These are phyloP conservation scores for Boletus speciosus DNA, from an alignment of 768 basidiomycete species.

Conservation along the genomic window DNA sequence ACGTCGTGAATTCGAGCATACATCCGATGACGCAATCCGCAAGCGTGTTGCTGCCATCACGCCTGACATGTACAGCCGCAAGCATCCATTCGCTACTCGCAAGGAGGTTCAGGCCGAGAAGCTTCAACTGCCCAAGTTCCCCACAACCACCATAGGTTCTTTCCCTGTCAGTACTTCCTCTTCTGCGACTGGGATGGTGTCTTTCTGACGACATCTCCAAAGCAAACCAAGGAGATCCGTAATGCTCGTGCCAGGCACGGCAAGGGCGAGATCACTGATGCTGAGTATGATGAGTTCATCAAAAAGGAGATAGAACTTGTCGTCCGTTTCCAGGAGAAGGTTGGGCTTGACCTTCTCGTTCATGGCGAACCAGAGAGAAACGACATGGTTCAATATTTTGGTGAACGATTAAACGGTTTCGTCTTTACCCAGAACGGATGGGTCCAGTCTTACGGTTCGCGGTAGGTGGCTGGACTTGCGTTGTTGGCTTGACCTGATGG, in stretches of 20 bases:
- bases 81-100: conserved; percentile 84
- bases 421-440: conserved; percentile 98
- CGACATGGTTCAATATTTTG: conserved; percentile 99
- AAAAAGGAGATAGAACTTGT: conserved; percentile 94
- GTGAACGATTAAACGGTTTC: conserved; percentile 91
- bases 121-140: conserved; percentile 92
- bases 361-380: conserved; percentile 99
- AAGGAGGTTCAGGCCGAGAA: conserved; percentile 85
- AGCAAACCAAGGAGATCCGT: conserved; percentile 99
- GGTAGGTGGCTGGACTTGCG: conserved; percentile 43
- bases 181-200: background rate
- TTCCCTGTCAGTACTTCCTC: conserved; percentile 67
- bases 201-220: conserved; percentile 13
- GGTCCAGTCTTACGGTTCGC: conserved; percentile 99
- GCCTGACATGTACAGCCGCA: conserved; percentile 78
- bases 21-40: conserved; percentile 91
- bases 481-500: conserved; percentile 7
- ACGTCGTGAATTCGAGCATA: conserved; percentile 91
- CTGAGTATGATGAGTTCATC: conserved; percentile 95
- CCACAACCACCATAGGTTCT: conserved; percentile 97
- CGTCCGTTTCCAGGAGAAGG: conserved; percentile 95
- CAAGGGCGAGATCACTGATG: conserved; percentile 84
- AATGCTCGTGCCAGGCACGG: conserved; percentile 90
- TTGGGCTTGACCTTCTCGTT: conserved; percentile 94
- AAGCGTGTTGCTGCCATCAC: conserved; percentile 94